Evolutionary conservation across 768 basidiomycete species (phyloP), one percentile per base, ranked within the genome.

Genomic region (Hortiboletus campestris): DNA sequence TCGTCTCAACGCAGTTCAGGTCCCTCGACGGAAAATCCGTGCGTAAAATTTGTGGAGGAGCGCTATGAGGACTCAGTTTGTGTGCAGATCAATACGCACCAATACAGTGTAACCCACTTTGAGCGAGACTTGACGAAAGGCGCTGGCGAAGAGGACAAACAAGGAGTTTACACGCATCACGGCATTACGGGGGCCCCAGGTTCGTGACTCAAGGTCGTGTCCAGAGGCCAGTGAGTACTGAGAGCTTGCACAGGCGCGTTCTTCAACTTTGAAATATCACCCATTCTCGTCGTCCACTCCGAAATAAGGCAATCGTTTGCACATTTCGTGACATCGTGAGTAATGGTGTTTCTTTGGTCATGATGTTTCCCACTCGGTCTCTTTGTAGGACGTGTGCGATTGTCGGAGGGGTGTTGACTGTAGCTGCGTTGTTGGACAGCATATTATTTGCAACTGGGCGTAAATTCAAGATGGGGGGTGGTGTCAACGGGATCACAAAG

Each of bases 241-340:
- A 63, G 31, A 32, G 5, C 45, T n/a, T 28, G n/a, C 44, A 44
- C 35, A 78, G 89, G 91, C 46, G 86, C 85, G 16, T 91, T 89
- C 78, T 86, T 90, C 80, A 97, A 94, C 76, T 97, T 91, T 71
- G 95, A 98, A 70, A 97, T 98, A 67, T 97, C 94, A 17, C 96
- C 95, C 13, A 94, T 99, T 66, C 87, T 91, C 46, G 89, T 99
- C 48, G 87, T 94, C 22, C 94, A 98, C 69, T 81, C 83, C 12
- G 96, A 98, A 68, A 87, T 83, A 34, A 82, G 94, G 52, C 95
- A 98, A 72, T 91, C 92, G 1, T 96, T 98, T 71, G 96, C 97
- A 3, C 97, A 99, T 75, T 98, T 98, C 80, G 75, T 98, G 28
- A 98, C 97, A 42, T 98, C 95, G 91, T 95, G 67, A 67, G 94